Percentiles rank a stretch among this genome's conserved stretches.
Evolutionary conservation across 177 flowering plant genomes (phyloP).

Genomic region (Tripterygium wilfordii): DNA sequence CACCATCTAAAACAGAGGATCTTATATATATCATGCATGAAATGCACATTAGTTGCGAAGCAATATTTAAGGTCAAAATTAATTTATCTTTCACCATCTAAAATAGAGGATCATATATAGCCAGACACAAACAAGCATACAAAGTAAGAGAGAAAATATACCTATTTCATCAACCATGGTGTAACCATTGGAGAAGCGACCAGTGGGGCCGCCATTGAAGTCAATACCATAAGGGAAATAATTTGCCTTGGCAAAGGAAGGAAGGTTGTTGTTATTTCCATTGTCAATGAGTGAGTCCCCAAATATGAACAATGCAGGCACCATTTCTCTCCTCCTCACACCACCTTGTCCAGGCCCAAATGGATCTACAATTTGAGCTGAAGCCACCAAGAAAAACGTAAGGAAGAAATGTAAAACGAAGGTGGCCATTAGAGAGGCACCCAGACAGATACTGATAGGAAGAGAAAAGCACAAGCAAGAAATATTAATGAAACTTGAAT

Average conservation of each 20-base stretch:
- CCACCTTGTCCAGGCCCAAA: slow-evolving; percentile 9
- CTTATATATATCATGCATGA: no score
- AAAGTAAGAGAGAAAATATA: slow-evolving; percentile 8
- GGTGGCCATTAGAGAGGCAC: background rate
- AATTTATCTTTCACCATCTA: no score
- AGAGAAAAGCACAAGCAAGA: no score
- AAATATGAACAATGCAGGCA: slow-evolving; percentile 88
- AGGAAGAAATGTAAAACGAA: background rate
- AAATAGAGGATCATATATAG: background rate
- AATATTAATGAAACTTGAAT: no score
- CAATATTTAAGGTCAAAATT: no score
- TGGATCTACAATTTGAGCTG: slow-evolving; percentile 14
- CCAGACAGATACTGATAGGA: no score
- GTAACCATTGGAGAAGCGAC: slow-evolving; percentile 92
- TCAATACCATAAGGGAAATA: slow-evolving; percentile 95
- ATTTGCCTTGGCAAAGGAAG: slow-evolving; percentile 87
- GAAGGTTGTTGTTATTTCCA: slow-evolving; percentile 84
- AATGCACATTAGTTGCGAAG: no score
- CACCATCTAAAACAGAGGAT: no score
- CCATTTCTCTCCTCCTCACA: slow-evolving; percentile 32
- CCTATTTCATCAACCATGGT: slow-evolving; percentile 92
- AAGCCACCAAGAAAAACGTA: slow-evolving; percentile 1
- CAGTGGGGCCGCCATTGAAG: slow-evolving; percentile 82
- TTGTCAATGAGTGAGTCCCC: slow-evolving; percentile 95
- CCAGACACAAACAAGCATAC: background rate